Evolutionary conservation across 2,329 filamentous ascomycete species (phyloP).

Genomic region (Exserohilum turcica): DNA sequence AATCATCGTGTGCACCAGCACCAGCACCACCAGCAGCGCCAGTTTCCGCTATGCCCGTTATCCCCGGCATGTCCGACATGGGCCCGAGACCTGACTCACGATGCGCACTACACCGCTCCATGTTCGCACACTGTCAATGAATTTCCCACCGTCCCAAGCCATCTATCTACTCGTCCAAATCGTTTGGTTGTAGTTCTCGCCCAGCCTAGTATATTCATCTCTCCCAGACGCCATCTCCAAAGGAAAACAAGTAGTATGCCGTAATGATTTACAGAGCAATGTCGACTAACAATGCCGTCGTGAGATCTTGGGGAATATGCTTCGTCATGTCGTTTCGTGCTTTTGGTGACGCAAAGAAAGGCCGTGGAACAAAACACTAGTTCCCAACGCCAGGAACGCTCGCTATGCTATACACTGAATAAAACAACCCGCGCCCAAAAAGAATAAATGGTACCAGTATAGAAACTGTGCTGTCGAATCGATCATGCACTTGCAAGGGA

Average conservation of each 20-base stretch:
- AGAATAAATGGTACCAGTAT: conserved; percentile 15
- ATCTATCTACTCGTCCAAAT: conserved; percentile 13
- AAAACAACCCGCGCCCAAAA: conserved; percentile 23
- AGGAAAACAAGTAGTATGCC: conserved; percentile 13
- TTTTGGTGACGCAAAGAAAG: conserved; percentile 32
- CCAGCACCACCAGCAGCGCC: no score
- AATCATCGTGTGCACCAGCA: neutral
- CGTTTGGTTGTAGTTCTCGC: conserved; percentile 1
- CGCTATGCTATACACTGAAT: conserved; percentile 44
- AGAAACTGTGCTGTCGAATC: conserved; percentile 14
- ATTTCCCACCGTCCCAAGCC: conserved; percentile 18
- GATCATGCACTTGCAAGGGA: neutral
- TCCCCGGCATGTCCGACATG: neutral
- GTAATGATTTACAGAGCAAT: conserved; percentile 31
- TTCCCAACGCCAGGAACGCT: conserved; percentile 41
- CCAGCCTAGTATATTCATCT: neutral
- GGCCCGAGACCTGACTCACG: neutral
- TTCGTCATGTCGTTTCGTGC: conserved; percentile 37
- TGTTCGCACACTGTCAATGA: neutral
- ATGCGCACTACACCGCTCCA: neutral
- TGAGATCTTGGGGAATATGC: conserved; percentile 38
- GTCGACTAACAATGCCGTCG: conserved; percentile 24
- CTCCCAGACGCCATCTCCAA: conserved; percentile 10
- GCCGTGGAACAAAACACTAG: conserved; percentile 17
- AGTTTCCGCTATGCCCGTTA: neutral